Conservation (phyloP, 768 basidiomycete genomes). For the Tylopilus sp. region DNA sequence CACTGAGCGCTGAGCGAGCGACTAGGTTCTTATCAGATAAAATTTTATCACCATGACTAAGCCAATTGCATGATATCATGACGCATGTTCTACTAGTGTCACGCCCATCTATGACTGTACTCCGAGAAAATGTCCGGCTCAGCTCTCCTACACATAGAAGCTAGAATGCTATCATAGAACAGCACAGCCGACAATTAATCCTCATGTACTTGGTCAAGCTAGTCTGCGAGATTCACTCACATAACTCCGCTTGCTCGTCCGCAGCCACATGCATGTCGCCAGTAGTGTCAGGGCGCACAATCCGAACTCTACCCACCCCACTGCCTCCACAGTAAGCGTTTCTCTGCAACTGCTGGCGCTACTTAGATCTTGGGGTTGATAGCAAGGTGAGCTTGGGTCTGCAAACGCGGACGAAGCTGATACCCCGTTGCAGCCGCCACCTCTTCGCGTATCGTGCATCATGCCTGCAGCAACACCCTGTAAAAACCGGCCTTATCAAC, state of each 20-base stretch:
- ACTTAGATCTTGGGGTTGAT: constrained; percentile 20
- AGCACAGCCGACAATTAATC: constrained; percentile 20
- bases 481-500: constrained; percentile 3
- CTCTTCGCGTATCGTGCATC: constrained; percentile 60
- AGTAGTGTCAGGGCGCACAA: constrained; percentile 55
- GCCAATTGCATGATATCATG: too few species aligned
- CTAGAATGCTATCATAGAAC: constrained; percentile 29
- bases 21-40: constrained; percentile 25
- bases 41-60: constrained; percentile 15
- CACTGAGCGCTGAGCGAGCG: background rate
- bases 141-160: constrained; percentile 29
- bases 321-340: constrained; percentile 65
- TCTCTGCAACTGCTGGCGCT: constrained; percentile 56
- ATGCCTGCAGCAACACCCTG: constrained; percentile 68
- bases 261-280: constrained; percentile 54
- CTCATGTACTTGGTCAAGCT: constrained; percentile 30
- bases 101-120: background rate
- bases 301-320: constrained; percentile 75
- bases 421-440: constrained; percentile 53
- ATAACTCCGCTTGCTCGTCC: constrained; percentile 35
- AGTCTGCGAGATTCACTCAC: constrained; percentile 43
- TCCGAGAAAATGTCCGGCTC: background rate
- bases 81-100: too few species aligned
- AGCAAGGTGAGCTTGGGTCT: constrained; percentile 23
- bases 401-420: constrained; percentile 34